Evolutionary conservation across 441 rosid species (phyloP).

Genomic region (Gossypium davidsonii): DNA sequence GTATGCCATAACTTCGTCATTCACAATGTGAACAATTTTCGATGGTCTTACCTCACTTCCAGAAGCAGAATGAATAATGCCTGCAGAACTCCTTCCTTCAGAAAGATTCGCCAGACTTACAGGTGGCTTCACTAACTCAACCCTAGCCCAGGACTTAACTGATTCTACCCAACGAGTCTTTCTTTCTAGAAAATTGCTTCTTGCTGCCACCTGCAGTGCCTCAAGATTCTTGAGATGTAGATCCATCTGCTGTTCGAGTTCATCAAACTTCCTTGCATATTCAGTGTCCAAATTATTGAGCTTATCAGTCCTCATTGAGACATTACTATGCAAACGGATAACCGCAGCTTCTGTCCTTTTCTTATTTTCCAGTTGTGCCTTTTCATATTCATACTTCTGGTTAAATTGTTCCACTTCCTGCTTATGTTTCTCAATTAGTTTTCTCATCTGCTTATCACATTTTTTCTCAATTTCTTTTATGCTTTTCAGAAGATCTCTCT

Average conservation of each 20-base stretch:
- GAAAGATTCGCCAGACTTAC: slow-evolving; percentile 15
- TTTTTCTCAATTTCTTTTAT: slow-evolving; percentile 44
- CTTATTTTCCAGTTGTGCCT: slow-evolving; percentile 35
- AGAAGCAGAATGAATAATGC: background rate
- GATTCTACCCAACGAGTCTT: slow-evolving; percentile 40
- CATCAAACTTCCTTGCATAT: slow-evolving; percentile 36
- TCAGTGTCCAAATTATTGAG: slow-evolving; percentile 46
- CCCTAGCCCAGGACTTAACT: slow-evolving; percentile 44
- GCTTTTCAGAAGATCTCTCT: slow-evolving; percentile 43
- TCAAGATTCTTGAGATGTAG: slow-evolving; percentile 33
- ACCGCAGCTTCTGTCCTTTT: slow-evolving; percentile 44
- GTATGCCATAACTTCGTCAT: slow-evolving; percentile 19
- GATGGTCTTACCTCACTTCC: slow-evolving; percentile 14
- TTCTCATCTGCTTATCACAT: slow-evolving; percentile 38
- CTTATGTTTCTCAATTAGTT: slow-evolving; percentile 36
- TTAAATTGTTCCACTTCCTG: slow-evolving; percentile 31
- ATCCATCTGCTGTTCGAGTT: slow-evolving; percentile 33
- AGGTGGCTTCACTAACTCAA: slow-evolving; percentile 24
- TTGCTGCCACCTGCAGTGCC: slow-evolving; percentile 34
- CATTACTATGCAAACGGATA: slow-evolving; percentile 34
- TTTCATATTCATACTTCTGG: slow-evolving; percentile 34
- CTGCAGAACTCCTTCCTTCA: background rate
- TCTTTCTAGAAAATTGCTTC: slow-evolving; percentile 38
- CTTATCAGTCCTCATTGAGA: slow-evolving; percentile 32
- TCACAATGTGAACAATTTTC: slow-evolving; percentile 16